phyloP scores from a whole-genome alignment of 1,139 yeast species.

The Yamadazyma conglobata region DNA sequence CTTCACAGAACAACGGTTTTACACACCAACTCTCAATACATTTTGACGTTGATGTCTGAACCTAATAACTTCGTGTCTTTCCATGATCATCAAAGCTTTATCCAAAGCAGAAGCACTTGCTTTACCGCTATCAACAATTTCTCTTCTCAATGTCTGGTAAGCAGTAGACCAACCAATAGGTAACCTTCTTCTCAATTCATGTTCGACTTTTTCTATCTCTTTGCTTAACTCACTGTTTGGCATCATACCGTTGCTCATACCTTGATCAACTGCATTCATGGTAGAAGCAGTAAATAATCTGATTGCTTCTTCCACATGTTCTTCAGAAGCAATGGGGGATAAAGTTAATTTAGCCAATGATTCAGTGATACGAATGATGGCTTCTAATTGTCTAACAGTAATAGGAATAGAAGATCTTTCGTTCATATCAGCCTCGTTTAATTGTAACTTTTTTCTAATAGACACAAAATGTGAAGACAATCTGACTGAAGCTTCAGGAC shows the following conservation, averaged over 20 bases:
- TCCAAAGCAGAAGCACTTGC: constrained; percentile 75
- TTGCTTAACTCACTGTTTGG: constrained; percentile 54
- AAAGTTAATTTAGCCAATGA: constrained; percentile 84
- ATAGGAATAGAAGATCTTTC: constrained; percentile 96
- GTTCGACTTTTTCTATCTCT: constrained; percentile 78
- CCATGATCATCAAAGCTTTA: constrained; percentile 76
- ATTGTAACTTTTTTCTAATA: constrained; percentile 79
- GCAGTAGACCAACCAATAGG: constrained; percentile 98
- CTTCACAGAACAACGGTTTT: constrained; percentile 8
- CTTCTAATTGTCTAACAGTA: constrained; percentile 96
- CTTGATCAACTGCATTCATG: constrained; percentile 95
- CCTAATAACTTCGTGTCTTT: constrained; percentile 81
- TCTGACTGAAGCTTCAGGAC: constrained; percentile 87
- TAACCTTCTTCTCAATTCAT: constrained; percentile 80
- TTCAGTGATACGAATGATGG: constrained; percentile 94
- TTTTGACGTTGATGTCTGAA: constrained; percentile 87
- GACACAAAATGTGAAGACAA: constrained; percentile 93
- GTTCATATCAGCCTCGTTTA: constrained; percentile 75
- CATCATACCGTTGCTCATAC: constrained; percentile 45
- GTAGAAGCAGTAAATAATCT: constrained; percentile 94
- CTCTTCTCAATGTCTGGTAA: constrained; percentile 76
- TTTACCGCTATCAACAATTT: constrained; percentile 72
- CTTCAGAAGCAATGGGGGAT: constrained; percentile 79
- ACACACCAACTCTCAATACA: constrained; percentile 77
- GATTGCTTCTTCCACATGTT: constrained; percentile 94